Evolutionary conservation across 805 yeast species (phyloP).

Genomic region (Debaryomyces maramus): DNA sequence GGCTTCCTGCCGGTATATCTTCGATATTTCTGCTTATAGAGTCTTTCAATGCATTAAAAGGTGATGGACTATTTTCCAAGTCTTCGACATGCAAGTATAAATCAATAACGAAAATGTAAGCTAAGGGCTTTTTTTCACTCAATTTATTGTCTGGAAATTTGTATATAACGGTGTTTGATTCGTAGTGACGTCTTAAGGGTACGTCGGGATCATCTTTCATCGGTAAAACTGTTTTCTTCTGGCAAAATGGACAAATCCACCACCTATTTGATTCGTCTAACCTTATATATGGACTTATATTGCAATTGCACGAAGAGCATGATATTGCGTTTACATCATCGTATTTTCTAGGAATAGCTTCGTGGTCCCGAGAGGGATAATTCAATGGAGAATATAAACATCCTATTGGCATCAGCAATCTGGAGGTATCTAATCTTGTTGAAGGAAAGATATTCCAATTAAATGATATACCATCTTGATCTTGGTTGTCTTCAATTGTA

Average conservation of each 20-base stretch:
- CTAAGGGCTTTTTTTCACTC: no score
- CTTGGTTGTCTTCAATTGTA: conserved; percentile 43
- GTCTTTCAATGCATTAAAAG: no score
- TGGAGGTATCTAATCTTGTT: conserved; percentile 35
- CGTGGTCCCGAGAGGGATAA: no score
- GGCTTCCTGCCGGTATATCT: no score
- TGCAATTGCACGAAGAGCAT: conserved; percentile 29
- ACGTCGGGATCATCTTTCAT: no score
- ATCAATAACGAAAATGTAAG: no score
- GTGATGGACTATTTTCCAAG: conserved; percentile 14
- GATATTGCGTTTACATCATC: conserved; percentile 16
- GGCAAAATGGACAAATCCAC: conserved; percentile 45
- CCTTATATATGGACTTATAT: conserved; percentile 29
- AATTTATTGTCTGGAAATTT: no score
- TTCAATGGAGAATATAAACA: conserved; percentile 38
- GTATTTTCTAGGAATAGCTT: neutral
- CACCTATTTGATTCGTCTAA: conserved; percentile 28
- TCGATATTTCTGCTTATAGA: no score
- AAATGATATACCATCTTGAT: conserved; percentile 65
- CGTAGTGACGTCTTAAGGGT: no score
- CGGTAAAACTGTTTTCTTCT: no score
- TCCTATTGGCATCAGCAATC: conserved; percentile 35
- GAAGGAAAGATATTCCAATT: conserved; percentile 63
- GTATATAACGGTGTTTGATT: no score
- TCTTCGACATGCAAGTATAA: conserved; percentile 21